Base-by-base conservation (phyloP, 805 yeast genomes). In the Candida ponderosae region DNA sequence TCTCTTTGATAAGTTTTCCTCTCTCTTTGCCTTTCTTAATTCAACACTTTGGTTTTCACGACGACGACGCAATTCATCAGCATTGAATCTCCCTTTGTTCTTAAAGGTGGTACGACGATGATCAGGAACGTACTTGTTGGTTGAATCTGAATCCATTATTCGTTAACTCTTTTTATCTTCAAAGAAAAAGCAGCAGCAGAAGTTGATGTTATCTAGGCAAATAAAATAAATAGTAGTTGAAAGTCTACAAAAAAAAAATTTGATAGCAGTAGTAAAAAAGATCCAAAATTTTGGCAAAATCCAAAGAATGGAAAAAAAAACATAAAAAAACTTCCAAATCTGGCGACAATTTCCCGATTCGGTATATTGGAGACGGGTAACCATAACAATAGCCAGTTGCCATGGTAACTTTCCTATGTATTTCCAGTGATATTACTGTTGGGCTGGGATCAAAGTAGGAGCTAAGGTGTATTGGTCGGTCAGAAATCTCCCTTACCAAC, bases 41-140 rank as follows among this genome's bases (percentile, higher is more conserved):
- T 89, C 97, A 42, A 93, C 94, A 64, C 90, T 97, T 54, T 90
- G 96, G 40, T 85, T 94, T 62, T 90, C 98, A 62, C 97, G 82
- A 60, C 98, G 83, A 63, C 97, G 88, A 63, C 98, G 85, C 53
- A 93, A 77, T 70, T 93, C 98, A 59, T 93, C 98, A 41, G 87
- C 86, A 54, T 84, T 83, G 59, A 93, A 93, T 57, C 95, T 78
- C 45, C 93, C 87, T 60, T 89, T 86, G 68, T 93, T 90, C 62
- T 93, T 93, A 71, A 85, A 93, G 57, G 82, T 86, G 31, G 97
- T 88, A 63, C 96, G 86, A 65, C 98, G 88, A 63, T 90, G 90
- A 63, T 93, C 97, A 33, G 98, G 98, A 42, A 93, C 85, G 63
- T 86, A 90, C 65, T 89, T 82, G 51, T 71, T 71, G 31, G 90